Evolutionary conservation across 257 asterid species (phyloP), one percentile per base, ranked within the genome.

Genomic region (Nicotiana tabacum): DNA sequence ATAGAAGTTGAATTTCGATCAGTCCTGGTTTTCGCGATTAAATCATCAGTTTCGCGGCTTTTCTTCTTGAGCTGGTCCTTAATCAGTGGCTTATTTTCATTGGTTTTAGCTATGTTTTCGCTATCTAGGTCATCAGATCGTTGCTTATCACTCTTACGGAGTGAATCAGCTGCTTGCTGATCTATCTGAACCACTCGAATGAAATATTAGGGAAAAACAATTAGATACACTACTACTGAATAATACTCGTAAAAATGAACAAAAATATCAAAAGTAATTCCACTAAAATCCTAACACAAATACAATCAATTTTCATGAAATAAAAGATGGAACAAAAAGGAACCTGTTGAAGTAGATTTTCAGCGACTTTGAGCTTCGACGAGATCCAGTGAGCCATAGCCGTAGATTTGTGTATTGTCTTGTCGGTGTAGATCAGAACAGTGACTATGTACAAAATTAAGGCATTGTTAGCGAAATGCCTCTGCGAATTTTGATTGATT

Each of bases 331-430:
- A 43, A 65, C 61, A 58, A 51, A 39, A 46, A 61, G 58, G 87
- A 87, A 76, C 99, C 97, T 94, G 98, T 51, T 96, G 98, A 83
- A 96, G 98, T 78, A 96, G 90, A 88, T 91, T 90, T 88, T 93
- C 99, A 80, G 99, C 98, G 81, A 93, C 98, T 90, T 90, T 96
- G 92, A 96, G 98, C 93, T 93, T 96, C 87, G 98, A 92, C 78
- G 99, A 93, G 93, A 96, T 94, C 99, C 99, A 96, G 83, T 92
- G 88, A 85, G 99, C 97, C 99, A 96, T 96, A 77, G 84, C 58
- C 69, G 85, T 48, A 33, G 51, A 11, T 48, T 35, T 35, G 76
- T 4, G 39, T 66, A 48, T 30, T 30, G 15, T 33, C 6, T 24
- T 53, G 58, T 68, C 27, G 33, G 68, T 33, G 43, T n/a, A 66